phyloP scores from a whole-genome alignment of 768 basidiomycete genomes.

The Trametes cingulata region DNA sequence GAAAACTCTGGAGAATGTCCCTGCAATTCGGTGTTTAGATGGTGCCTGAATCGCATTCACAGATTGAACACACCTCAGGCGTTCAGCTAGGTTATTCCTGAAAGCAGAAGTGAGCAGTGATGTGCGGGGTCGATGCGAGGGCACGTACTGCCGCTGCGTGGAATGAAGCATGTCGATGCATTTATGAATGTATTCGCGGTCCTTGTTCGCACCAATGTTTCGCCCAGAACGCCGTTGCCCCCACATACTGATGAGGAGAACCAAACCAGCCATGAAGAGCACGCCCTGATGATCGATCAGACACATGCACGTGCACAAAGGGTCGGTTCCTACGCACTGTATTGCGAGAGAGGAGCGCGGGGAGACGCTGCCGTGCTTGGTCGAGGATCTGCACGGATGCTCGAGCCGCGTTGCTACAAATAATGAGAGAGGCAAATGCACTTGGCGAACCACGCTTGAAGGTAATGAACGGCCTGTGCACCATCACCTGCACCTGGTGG shows the following conservation, averaged over 20 bases:
- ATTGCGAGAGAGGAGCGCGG: not conserved
- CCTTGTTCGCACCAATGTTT: slow-evolving; percentile 32
- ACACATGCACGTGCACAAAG: not conserved
- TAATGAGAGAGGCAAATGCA: slow-evolving; percentile 67
- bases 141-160: slow-evolving; percentile 9
- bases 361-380: slow-evolving; percentile 34
- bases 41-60: not conserved
- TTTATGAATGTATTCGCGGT: slow-evolving; percentile 42
- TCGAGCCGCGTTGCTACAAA: slow-evolving; percentile 81
- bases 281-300: slow-evolving; percentile 15
- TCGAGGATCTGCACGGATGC: slow-evolving; percentile 74
- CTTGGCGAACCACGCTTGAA: slow-evolving; percentile 49
- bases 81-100: slow-evolving; percentile 9
- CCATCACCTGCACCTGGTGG: slow-evolving; percentile 57
- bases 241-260: slow-evolving; percentile 52
- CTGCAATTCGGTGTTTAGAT: not conserved
- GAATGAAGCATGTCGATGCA: slow-evolving; percentile 35
- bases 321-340: not conserved
- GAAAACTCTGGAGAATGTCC: slow-evolving; percentile 2
- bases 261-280: slow-evolving; percentile 43
- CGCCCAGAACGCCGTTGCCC: slow-evolving; percentile 38
- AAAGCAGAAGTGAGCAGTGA: not conserved
- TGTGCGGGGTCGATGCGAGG: too few relatives aligned
- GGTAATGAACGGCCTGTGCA: slow-evolving; percentile 80
- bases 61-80: not conserved